Conservation (phyloP, 1,139 yeast species). For the Lodderomyces beijingensis region DNA sequence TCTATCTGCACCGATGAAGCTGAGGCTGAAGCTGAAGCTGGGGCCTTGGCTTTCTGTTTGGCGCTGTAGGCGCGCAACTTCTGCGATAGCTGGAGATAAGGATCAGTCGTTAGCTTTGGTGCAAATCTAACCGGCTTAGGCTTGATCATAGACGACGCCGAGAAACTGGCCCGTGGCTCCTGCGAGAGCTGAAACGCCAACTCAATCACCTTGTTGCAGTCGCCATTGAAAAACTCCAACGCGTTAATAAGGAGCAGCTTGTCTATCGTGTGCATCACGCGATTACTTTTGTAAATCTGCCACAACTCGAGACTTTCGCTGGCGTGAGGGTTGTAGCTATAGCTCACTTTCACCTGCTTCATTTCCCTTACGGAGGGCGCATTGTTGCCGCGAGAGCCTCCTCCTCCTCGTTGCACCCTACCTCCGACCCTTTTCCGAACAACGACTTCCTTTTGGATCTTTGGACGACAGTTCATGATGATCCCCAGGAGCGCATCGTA, state of each 20-base stretch:
- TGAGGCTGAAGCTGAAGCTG: not conserved
- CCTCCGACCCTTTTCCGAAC: slow-evolving; percentile 14
- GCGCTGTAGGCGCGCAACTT: slow-evolving; percentile 2
- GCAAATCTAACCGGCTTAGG: not conserved
- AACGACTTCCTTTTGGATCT: slow-evolving; percentile 4
- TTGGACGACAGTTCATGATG: slow-evolving; percentile 17
- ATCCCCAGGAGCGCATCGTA: slow-evolving; percentile 26
- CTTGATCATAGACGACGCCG: not conserved
- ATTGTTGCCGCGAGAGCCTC: not conserved
- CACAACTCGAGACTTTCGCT: slow-evolving; percentile 17
- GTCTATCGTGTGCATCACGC: slow-evolving; percentile 19
- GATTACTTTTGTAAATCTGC: slow-evolving; percentile 18
- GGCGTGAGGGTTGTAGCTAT: slow-evolving; percentile 14
- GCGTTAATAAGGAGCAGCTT: slow-evolving; percentile 33
- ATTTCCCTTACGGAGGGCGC: not conserved
- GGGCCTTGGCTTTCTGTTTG: not conserved
- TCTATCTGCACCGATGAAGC: not conserved
- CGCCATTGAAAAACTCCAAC: slow-evolving; percentile 37
- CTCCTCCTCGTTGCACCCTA: slow-evolving; percentile 21
- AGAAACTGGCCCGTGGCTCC: not conserved
- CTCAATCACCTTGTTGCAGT: slow-evolving; percentile 28
- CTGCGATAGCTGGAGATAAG: slow-evolving; percentile 1
- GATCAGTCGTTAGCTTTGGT: not conserved
- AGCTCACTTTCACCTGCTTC: slow-evolving; percentile 5
- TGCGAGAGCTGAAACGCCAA: slow-evolving; percentile 13